Evolutionary conservation across 176 grass and related monocot genomes (phyloP).

Genomic region (Chloris gayana): DNA sequence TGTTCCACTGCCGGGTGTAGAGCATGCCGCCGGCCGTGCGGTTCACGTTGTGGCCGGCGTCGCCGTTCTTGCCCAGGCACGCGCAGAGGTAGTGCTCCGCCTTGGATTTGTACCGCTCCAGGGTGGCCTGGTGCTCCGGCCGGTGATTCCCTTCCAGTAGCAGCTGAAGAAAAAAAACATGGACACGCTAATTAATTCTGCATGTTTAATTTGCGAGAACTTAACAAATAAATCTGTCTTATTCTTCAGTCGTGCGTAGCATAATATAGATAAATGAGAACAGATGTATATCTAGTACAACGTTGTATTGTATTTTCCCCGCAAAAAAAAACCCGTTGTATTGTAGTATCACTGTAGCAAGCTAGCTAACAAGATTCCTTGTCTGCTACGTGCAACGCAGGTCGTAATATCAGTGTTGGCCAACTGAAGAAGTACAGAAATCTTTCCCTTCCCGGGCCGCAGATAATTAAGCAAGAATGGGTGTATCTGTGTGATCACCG

Average conservation of each 20-base stretch:
- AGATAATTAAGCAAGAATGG: too few relatives aligned
- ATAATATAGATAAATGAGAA: too few relatives aligned
- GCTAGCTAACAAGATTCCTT: too few relatives aligned
- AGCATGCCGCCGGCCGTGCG: slow-evolving; percentile 54
- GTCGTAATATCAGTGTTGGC: background rate
- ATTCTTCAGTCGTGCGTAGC: too few relatives aligned
- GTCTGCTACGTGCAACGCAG: background rate
- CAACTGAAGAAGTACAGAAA: too few relatives aligned
- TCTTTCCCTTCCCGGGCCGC: too few relatives aligned
- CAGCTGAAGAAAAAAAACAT: slow-evolving; percentile 22
- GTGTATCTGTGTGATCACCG: background rate
- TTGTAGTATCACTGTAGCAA: too few relatives aligned
- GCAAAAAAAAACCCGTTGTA: too few relatives aligned
- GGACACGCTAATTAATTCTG: background rate
- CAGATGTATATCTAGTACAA: too few relatives aligned
- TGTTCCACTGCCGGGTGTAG: slow-evolving; percentile 55
- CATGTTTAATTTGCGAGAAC: background rate
- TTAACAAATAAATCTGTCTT: background rate
- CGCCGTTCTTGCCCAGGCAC: slow-evolving; percentile 47
- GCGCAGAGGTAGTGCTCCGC: slow-evolving; percentile 58
- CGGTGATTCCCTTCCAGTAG: slow-evolving; percentile 38
- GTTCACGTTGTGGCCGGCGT: slow-evolving; percentile 37
- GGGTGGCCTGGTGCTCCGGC: slow-evolving; percentile 27
- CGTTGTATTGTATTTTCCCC: too few relatives aligned
- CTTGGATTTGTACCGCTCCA: slow-evolving; percentile 49